Conservation (phyloP, 1,139 yeast species). For the Debaryomycetaceae sp. region DNA sequence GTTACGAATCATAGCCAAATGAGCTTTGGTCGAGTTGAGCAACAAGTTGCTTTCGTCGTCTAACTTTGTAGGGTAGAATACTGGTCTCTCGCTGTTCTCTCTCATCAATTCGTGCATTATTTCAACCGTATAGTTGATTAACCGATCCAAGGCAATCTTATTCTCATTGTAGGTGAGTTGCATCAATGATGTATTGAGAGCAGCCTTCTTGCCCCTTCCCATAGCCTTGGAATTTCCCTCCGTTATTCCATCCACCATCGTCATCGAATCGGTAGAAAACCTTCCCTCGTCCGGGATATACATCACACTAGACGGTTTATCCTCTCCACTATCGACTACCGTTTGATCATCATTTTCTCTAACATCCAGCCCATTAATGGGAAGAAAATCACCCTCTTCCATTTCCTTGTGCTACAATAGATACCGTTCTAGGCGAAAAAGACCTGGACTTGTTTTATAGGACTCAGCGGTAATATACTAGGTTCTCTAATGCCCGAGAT, state of each 20-base stretch:
- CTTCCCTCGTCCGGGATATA: slow-evolving; percentile 31
- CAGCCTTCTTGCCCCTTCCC: slow-evolving; percentile 5
- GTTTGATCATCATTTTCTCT: slow-evolving; percentile 12
- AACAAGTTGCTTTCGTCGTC: slow-evolving; percentile 31
- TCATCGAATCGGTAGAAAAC: slow-evolving; percentile 21
- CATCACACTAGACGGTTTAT: slow-evolving; percentile 26
- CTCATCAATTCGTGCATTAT: slow-evolving; percentile 51
- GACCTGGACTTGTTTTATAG: no score
- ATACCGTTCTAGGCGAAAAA: no score
- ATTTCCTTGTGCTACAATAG: neutral
- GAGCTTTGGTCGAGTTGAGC: slow-evolving; percentile 46
- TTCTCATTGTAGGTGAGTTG: slow-evolving; percentile 71
- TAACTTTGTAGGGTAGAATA: slow-evolving; percentile 57
- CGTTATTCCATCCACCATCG: slow-evolving; percentile 26
- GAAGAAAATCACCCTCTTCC: neutral
- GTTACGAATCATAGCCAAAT: slow-evolving; percentile 49
- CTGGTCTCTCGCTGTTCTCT: slow-evolving; percentile 59
- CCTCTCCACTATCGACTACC: slow-evolving; percentile 6
- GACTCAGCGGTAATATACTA: neutral
- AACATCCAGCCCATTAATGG: neutral
- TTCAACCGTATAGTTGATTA: slow-evolving; percentile 55
- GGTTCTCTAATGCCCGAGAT: neutral
- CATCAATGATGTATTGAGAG: slow-evolving; percentile 48
- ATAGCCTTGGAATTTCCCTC: slow-evolving; percentile 15
- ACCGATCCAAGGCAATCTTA: slow-evolving; percentile 57